Evolutionary conservation across 1,139 yeast species (phyloP).

Genomic region (Pneumocystis jirovecii): DNA sequence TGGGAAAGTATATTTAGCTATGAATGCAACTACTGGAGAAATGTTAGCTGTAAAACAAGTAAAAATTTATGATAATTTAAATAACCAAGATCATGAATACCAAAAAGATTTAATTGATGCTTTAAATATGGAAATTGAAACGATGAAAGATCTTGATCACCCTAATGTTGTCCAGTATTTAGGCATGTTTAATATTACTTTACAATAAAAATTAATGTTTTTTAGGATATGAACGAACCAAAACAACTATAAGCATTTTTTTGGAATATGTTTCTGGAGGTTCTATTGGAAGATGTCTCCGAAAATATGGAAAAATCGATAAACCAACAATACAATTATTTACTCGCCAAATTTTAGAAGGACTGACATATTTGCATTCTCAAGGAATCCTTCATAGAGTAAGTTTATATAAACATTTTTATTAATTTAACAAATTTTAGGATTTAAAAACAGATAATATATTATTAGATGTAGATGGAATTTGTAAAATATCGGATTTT

Average conservation of each 20-base stretch:
- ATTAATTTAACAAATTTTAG: conserved; percentile 21
- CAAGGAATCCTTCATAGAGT: conserved; percentile 74
- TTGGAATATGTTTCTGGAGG: conserved; percentile 98
- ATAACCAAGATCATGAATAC: conserved; percentile 30
- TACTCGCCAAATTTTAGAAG: conserved; percentile 67
- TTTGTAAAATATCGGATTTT: conserved; percentile 91
- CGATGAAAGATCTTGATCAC: conserved; percentile 88
- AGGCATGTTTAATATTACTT: conserved; percentile 72
- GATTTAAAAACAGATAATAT: conserved; percentile 93
- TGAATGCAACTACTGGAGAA: conserved; percentile 93
- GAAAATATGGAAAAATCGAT: conserved; percentile 74
- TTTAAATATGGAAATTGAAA: conserved; percentile 77
- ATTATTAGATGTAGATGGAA: conserved; percentile 77
- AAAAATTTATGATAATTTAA: conserved; percentile 40
- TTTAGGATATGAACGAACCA: conserved; percentile 12
- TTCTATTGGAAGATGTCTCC: conserved; percentile 73
- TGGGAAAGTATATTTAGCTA: conserved; percentile 86
- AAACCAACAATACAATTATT: conserved; percentile 59
- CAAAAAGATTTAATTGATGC: conserved; percentile 62
- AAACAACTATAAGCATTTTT: conserved; percentile 11
- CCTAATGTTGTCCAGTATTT: conserved; percentile 86
- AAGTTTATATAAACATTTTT: conserved; percentile 46
- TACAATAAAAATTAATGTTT: neutral
- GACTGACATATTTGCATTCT: conserved; percentile 70
- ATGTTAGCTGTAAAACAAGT: conserved; percentile 98